Percentiles rank a stretch among this genome's conserved stretches.
Conservation (phyloP, 768 basidiomycete genomes). For the Hysterangium stoloniferum region DNA sequence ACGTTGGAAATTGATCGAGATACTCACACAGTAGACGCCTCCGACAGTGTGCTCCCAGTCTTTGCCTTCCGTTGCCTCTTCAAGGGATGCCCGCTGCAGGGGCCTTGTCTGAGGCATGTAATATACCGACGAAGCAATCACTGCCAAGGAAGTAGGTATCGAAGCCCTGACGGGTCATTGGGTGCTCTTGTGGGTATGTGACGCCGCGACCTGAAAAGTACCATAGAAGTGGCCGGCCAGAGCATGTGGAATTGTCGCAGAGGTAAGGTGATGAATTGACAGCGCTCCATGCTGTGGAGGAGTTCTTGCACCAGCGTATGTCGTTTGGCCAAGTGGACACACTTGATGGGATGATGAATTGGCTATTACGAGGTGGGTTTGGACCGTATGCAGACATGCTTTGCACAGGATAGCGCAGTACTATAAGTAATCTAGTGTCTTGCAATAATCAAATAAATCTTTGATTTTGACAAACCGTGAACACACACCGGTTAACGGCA, state of each 20-base stretch:
- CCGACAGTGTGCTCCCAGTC: constrained; percentile 64
- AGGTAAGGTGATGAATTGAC: constrained; percentile 31
- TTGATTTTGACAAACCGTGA: no score
- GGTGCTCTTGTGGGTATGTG: constrained; percentile 79
- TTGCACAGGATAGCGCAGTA: no score
- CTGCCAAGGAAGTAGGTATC: constrained; percentile 70
- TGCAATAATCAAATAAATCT: no score
- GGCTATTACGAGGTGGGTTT: no score
- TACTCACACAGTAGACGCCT: constrained; percentile 70
- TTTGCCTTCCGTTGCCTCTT: constrained; percentile 39
- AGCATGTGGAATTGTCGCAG: constrained; percentile 30
- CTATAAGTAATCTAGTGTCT: no score
- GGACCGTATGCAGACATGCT: background rate
- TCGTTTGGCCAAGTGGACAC: no score
- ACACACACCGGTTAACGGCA: no score
- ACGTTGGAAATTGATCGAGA: background rate
- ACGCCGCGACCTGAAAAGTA: constrained; percentile 63
- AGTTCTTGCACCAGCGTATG: no score
- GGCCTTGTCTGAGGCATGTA: constrained; percentile 14
- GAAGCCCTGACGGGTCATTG: constrained; percentile 45
- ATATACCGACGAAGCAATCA: constrained; percentile 67
- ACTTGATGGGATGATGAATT: no score
- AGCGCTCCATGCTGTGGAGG: no score
- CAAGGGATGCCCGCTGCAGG: constrained; percentile 26
- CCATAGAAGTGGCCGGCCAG: constrained; percentile 52